A percentile compares a stretch with the other conserved stretches of the same genome.
Evolutionary conservation across 2,329 filamentous ascomycete genomes (phyloP).

Genomic region (Aphanocladium album): DNA sequence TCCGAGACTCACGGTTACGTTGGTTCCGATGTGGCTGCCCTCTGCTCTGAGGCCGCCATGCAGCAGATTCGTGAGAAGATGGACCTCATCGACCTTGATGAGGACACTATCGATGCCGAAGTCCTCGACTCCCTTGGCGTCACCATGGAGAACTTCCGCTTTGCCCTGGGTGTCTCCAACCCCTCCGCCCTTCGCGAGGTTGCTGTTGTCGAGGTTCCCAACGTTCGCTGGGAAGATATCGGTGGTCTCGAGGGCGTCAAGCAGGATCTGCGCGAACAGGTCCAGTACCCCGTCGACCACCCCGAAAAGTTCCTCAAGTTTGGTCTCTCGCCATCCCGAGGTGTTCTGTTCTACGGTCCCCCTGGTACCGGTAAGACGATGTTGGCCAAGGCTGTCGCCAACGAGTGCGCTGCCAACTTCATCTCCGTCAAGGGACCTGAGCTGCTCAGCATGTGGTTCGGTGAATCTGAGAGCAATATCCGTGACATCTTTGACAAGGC

Average conservation of each 20-base stretch:
- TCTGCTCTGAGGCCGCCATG: constrained; percentile 99
- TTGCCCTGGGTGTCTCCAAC: constrained; percentile 96
- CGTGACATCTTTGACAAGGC: constrained; percentile 99
- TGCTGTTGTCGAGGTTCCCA: constrained; percentile 97
- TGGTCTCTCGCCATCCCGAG: constrained; percentile 91
- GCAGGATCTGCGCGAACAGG: constrained; percentile 97
- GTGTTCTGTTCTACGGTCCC: constrained; percentile 97
- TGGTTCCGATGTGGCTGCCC: constrained; percentile 94
- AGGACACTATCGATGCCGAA: constrained; percentile 98
- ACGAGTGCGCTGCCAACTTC: constrained; percentile 99
- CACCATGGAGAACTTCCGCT: constrained; percentile 99
- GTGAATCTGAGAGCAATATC: constrained; percentile 99
- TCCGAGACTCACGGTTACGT: constrained; percentile 98
- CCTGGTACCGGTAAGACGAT: constrained; percentile 99
- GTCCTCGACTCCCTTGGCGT: constrained; percentile 97
- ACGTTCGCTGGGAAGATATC: constrained; percentile 99
- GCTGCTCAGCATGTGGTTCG: constrained; percentile 99
- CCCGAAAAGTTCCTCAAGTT: constrained; percentile 99
- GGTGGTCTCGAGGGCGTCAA: constrained; percentile 98
- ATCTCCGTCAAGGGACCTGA: constrained; percentile 99
- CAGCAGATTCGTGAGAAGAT: constrained; percentile 99
- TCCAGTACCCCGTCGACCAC: constrained; percentile 98
- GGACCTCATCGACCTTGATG: constrained; percentile 97
- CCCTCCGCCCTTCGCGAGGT: constrained; percentile 97
- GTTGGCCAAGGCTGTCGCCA: constrained; percentile 98